Evolutionary conservation across 768 basidiomycete species (phyloP).

Genomic region (Lactarius hengduanensis): DNA sequence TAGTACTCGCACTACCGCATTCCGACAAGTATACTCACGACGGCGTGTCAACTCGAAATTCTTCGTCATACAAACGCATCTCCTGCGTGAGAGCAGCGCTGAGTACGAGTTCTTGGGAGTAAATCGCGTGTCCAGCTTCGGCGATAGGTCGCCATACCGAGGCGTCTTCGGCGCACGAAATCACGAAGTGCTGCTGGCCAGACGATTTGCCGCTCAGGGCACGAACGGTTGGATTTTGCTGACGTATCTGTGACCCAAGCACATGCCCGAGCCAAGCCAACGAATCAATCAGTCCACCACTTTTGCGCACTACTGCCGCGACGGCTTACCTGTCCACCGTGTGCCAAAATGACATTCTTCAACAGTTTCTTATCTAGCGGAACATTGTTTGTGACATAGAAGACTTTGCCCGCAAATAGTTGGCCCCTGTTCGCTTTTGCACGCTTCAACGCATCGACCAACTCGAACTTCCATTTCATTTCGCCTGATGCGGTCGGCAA

Average conservation of each 20-base stretch:
- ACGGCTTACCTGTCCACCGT: conserved; percentile 62
- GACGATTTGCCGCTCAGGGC: conserved; percentile 47
- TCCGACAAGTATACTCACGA: neutral
- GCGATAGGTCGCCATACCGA: conserved; percentile 65
- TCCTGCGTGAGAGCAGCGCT: conserved; percentile 63
- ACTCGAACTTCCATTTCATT: conserved; percentile 61
- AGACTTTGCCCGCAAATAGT: conserved; percentile 61
- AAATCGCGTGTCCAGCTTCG: conserved; percentile 53
- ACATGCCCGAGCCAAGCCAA: neutral
- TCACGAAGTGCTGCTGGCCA: conserved; percentile 53
- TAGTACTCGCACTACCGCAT: neutral
- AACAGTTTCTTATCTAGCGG: conserved; percentile 57
- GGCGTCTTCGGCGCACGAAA: conserved; percentile 65
- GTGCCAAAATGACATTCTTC: conserved; percentile 64
- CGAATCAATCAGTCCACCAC: conserved; percentile 2
- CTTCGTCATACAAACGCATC: conserved; percentile 57
- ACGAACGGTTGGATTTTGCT: conserved; percentile 52
- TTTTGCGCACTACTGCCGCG: neutral
- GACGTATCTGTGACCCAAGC: conserved; percentile 39
- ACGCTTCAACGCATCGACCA: conserved; percentile 57
- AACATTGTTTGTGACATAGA: conserved; percentile 74
- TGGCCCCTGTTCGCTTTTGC: conserved; percentile 53
- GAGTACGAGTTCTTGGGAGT: conserved; percentile 66
- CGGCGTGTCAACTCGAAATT: conserved; percentile 15
- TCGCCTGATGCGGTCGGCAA: conserved; percentile 66